Evolutionary conservation across 805 yeast genomes (phyloP).

Genomic region (Myxozyma neotropica): DNA sequence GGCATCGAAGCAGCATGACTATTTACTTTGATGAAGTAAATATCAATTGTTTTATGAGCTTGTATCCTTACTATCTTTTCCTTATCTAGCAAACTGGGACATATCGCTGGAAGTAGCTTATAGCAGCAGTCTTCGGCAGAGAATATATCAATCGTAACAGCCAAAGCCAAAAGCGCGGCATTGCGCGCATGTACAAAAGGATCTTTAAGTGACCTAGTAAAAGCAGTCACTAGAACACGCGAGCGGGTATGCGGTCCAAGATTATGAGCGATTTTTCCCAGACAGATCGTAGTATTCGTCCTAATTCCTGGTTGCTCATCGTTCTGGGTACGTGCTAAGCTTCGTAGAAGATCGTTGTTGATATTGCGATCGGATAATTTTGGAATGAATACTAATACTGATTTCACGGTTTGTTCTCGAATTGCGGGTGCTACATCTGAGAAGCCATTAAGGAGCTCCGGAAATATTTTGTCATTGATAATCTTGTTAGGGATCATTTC

Average conservation of each 20-base stretch:
- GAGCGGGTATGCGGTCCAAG: conserved; percentile 61
- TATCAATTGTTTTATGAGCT: conserved; percentile 68
- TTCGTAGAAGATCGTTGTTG: conserved; percentile 80
- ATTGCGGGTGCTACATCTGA: conserved; percentile 81
- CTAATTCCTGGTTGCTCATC: conserved; percentile 77
- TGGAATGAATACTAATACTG: conserved; percentile 49
- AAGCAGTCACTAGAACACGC: conserved; percentile 83
- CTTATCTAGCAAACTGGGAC: conserved; percentile 78
- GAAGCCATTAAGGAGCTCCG: conserved; percentile 74
- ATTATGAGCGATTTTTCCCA: conserved; percentile 63
- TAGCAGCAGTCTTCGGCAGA: conserved; percentile 75
- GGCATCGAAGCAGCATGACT: conserved; percentile 45
- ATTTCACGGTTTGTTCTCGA: conserved; percentile 75
- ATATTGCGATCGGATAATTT: conserved; percentile 75
- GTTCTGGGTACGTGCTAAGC: conserved; percentile 77
- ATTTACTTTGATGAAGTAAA: conserved; percentile 59
- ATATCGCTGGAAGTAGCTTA: conserved; percentile 79
- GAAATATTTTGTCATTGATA: conserved; percentile 69
- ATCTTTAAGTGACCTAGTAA: conserved; percentile 79
- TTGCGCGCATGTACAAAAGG: conserved; percentile 71
- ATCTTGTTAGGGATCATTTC: conserved; percentile 57
- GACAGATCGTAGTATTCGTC: conserved; percentile 70
- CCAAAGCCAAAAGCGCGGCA: conserved; percentile 76
- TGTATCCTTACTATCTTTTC: conserved; percentile 69
- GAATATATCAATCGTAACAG: conserved; percentile 63